Evolutionary conservation across 768 basidiomycete species (phyloP), one percentile per base, ranked within the genome.

Genomic region (Tulasnella sp.): DNA sequence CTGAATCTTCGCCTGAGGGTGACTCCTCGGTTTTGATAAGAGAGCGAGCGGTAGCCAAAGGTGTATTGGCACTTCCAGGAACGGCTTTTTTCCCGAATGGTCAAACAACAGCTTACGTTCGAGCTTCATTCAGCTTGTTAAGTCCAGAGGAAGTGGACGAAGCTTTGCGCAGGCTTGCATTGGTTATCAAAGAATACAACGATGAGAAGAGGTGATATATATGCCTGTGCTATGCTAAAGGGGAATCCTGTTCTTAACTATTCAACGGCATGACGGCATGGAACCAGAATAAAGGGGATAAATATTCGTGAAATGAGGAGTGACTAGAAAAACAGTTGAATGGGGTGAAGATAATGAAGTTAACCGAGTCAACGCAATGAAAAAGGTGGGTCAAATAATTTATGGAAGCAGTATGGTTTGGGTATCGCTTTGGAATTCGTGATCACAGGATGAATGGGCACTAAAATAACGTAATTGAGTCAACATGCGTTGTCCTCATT

Each of bases 31-130:
- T 69, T 12, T 58, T 92, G 44, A 86, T 93, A 58, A 70, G 73
- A 49, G 80, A 75, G 5, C 78, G 77, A 48, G 89, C 89, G 8
- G 73, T 85, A 49, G 77, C 79, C 57, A 74, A 75, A 20, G 90
- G 89, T 16, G 84, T 95, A 6, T 75, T 95, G n/a, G 89, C 85
- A 15, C 73, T 95, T 9, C 91, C 91, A 0, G 91, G 91, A 13
- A 79, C 74, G 1, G 78, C 78, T 16, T 92, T 91, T 68, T 69
- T 82, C 50, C 87, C 90, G 13, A 77, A 73, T 53, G 79, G 77
- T 10, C 66, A 73, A 34, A 77, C 72, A 61, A 80, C 81, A 5
- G 70, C 78, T 20, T 86, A 82, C 61, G 83, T 92, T 25, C 74
- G 91, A 37, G 85, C 86, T 15, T 72, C 84, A 33, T 95, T 93